Percentiles rank a stretch among this genome's conserved stretches.
phyloP scores from a whole-genome alignment of 257 asterid species.

The Solanum paucissectum region DNA sequence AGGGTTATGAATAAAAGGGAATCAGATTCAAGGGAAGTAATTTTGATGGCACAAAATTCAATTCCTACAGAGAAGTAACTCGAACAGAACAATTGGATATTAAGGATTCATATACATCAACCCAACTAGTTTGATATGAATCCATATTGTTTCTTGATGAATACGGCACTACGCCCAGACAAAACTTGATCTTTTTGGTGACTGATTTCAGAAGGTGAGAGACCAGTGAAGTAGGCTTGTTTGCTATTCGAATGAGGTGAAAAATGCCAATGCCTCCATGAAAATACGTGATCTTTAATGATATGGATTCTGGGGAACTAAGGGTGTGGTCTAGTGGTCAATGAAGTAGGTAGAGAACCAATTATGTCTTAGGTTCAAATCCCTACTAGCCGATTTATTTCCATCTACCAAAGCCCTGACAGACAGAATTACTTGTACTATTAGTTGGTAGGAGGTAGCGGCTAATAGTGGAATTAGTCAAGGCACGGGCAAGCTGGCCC shows the following conservation, averaged over 20 bases:
- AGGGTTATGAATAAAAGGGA: background rate
- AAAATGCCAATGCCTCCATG: conserved; percentile 38
- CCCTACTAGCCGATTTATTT: background rate
- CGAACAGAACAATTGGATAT: background rate
- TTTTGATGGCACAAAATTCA: background rate
- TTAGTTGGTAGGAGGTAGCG: background rate
- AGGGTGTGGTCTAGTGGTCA: too few species aligned
- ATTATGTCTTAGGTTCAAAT: background rate
- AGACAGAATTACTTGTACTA: background rate
- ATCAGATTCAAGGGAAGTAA: background rate
- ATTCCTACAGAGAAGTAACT: background rate
- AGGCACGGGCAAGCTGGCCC: background rate
- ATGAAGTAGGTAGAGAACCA: background rate
- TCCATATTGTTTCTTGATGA: conserved; percentile 61
- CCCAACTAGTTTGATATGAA: conserved; percentile 9
- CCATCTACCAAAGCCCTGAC: background rate
- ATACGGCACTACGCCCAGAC: conserved; percentile 30
- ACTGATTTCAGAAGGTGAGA: conserved; percentile 47
- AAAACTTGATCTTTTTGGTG: conserved; percentile 34
- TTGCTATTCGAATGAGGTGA: conserved; percentile 76
- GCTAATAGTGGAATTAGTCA: background rate
- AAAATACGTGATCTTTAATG: conserved; percentile 53
- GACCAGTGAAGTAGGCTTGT: conserved; percentile 30
- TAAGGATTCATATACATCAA: background rate
- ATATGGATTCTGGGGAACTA: conserved; percentile 36